Conservation (phyloP, 768 basidiomycete species). For the Leccinellum luteum region DNA sequence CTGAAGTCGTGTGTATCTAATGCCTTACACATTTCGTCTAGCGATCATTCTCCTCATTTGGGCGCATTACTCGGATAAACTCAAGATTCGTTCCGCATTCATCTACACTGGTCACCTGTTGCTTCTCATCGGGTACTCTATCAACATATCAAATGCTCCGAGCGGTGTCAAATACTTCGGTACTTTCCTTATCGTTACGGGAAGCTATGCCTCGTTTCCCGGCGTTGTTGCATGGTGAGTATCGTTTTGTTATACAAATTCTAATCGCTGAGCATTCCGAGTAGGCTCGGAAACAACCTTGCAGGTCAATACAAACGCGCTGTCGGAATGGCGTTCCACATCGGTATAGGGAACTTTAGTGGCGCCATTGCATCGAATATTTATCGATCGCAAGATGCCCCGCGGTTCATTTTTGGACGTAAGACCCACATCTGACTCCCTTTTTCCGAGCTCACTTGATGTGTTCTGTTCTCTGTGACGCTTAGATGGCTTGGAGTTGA, state of each 20-base stretch:
- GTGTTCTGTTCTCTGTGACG: not conserved
- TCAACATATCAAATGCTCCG: conserved; percentile 56
- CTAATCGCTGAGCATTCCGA: not conserved
- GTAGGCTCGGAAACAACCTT: conserved; percentile 55
- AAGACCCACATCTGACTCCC: not conserved
- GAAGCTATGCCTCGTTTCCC: conserved; percentile 55
- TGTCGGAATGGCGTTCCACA: conserved; percentile 61
- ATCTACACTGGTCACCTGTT: conserved; percentile 50
- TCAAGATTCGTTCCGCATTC: conserved; percentile 56
- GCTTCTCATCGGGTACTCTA: conserved; percentile 56
- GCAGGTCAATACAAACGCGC: conserved; percentile 70
- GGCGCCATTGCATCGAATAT: conserved; percentile 66
- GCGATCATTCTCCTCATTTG: conserved; percentile 50
- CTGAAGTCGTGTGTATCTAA: not conserved
- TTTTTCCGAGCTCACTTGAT: not conserved
- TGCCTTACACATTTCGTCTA: conserved; percentile 20
- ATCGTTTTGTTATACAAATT: conserved; percentile 13
- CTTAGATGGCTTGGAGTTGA: not conserved
- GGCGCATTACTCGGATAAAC: conserved; percentile 57
- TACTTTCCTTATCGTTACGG: conserved; percentile 64
- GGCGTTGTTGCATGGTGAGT: conserved; percentile 58
- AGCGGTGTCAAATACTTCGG: conserved; percentile 68
- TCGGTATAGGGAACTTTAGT: conserved; percentile 54
- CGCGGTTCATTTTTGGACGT: not conserved
- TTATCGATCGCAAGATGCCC: conserved; percentile 52